Evolutionary conservation across 225 moss, liverwort and hornwort genomes (phyloP).

Genomic region (Physcomitrellopsis africana): DNA sequence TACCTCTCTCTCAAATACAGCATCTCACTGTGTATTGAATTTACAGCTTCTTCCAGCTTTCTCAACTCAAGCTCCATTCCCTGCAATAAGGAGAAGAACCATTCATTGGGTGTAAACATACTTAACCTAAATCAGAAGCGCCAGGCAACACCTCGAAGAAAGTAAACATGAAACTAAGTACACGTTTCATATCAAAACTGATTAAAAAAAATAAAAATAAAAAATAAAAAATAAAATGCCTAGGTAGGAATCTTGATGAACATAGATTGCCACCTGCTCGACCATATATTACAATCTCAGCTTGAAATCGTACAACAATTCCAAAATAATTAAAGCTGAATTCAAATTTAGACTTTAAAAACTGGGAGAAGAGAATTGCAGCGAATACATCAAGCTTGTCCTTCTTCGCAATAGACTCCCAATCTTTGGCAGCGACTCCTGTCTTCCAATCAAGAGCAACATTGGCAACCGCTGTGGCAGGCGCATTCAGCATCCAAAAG

Average conservation of each 20-base stretch:
- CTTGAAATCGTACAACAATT: not conserved
- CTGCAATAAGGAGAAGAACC: conserved; percentile 39
- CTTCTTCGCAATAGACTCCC: conserved; percentile 93
- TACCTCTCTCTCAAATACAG: conserved; percentile 88
- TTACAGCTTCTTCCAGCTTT: conserved; percentile 90
- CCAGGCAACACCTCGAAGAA: not conserved
- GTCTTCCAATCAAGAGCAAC: conserved; percentile 97
- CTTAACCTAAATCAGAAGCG: not conserved
- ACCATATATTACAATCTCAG: not conserved
- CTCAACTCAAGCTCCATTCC: conserved; percentile 85
- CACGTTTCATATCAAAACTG: not conserved
- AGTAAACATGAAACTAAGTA: not conserved
- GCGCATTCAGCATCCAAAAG: conserved; percentile 73
- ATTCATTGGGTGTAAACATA: not conserved
- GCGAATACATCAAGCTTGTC: conserved; percentile 89
- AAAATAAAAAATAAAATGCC: no score
- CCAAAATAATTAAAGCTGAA: not conserved
- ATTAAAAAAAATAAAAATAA: no score
- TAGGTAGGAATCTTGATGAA: not conserved
- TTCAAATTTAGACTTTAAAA: no score
- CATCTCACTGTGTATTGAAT: conserved; percentile 83
- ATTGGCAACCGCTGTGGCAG: conserved; percentile 30
- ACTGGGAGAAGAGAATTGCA: not conserved
- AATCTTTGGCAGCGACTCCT: conserved; percentile 92
- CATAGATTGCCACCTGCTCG: not conserved